These are phyloP conservation scores for Schizosaccharomyces lindneri DNA, from an alignment of 805 yeast species.

Conservation along the genomic window DNA sequence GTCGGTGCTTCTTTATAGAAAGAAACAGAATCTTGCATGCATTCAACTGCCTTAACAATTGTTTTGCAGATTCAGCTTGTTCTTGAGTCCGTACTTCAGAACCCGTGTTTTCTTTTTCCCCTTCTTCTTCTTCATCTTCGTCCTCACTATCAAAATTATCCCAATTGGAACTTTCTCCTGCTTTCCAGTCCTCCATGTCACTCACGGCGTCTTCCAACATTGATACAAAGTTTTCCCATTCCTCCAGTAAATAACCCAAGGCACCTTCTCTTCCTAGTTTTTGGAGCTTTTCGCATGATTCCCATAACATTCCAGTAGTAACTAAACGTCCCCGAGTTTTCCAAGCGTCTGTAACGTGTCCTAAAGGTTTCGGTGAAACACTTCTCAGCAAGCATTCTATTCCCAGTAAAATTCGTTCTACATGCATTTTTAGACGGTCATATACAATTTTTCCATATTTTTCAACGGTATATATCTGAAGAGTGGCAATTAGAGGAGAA, in stretches of 20 bases:
- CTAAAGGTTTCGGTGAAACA: neutral
- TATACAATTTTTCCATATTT: neutral
- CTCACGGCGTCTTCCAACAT: neutral
- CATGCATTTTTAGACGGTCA: neutral
- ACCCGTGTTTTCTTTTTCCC: neutral
- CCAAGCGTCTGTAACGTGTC: neutral
- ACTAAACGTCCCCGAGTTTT: neutral
- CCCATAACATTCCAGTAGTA: slow-evolving; percentile 1
- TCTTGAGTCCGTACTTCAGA: neutral
- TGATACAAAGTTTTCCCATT: neutral
- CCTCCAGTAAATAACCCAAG: neutral
- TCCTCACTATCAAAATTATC: neutral
- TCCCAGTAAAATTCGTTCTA: neutral
- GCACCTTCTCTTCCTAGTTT: neutral
- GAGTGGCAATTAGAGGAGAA: neutral
- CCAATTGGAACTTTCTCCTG: slow-evolving; percentile 1
- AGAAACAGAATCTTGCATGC: neutral
- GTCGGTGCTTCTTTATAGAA: neutral
- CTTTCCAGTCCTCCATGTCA: neutral
- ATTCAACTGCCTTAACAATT: neutral
- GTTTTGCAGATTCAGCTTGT: neutral
- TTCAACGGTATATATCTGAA: neutral
- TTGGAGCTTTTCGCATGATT: neutral
- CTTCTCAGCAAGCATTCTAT: neutral
- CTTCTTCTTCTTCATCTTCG: neutral